Conservation (phyloP, 73 alveolate species). For the Paramecium sexaurelia region DNA sequence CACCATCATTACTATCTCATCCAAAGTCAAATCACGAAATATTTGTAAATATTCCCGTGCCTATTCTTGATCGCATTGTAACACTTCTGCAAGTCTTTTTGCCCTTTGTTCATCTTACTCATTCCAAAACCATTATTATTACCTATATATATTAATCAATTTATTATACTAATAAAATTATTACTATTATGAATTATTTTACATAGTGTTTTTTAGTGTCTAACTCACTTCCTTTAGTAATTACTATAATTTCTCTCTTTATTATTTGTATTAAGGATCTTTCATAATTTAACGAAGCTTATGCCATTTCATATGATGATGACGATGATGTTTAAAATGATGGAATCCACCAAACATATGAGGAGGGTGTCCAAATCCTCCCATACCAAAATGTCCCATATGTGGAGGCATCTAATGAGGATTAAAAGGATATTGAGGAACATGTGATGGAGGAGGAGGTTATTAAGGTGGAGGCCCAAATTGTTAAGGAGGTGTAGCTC, state of each 20-base stretch:
- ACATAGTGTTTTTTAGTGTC: too few species aligned
- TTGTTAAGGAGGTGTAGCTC: too few species aligned
- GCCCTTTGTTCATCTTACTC: neutral
- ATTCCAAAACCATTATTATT: neutral
- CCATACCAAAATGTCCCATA: neutral
- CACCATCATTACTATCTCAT: neutral
- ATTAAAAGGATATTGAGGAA: neutral
- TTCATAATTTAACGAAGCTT: neutral
- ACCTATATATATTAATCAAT: too few species aligned
- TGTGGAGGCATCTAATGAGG: neutral
- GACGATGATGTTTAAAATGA: neutral
- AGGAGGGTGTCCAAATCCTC: neutral
- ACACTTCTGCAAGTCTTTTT: neutral
- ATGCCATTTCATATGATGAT: too few species aligned
- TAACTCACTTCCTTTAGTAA: neutral
- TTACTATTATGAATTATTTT: neutral
- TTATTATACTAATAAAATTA: neutral
- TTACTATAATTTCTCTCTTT: neutral
- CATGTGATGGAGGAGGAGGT: neutral
- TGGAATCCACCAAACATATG: neutral
- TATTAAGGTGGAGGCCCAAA: too few species aligned
- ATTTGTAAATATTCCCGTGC: neutral
- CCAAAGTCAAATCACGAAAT: neutral
- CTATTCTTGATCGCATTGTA: neutral
- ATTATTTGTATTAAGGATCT: neutral